Evolutionary conservation across 495 filamentous ascomycete genomes (phyloP).

Genomic region (Talaromyces thailandensis): DNA sequence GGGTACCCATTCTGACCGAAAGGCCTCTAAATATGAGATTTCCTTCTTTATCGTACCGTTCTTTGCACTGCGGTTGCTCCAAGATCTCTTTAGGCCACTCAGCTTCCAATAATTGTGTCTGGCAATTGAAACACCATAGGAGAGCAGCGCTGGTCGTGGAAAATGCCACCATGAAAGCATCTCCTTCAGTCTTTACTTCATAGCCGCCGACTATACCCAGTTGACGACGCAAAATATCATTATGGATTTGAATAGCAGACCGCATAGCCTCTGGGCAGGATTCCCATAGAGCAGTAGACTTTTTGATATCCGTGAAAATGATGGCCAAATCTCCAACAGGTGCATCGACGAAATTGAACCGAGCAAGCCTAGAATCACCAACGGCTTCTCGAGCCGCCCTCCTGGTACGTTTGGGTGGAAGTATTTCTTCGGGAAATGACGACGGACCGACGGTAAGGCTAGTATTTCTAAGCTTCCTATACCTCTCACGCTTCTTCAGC

Average conservation of each 20-base stretch:
- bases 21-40: conserved; percentile 86
- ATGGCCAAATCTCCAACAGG: conserved; percentile 84
- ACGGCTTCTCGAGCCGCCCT: conserved; percentile 53
- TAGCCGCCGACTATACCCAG: conserved; percentile 91
- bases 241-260: conserved; percentile 90
- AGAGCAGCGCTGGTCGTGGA: conserved; percentile 88
- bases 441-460: conserved; percentile 74
- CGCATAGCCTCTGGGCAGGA: conserved; percentile 90
- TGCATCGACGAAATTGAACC: conserved; percentile 86
- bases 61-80: conserved; percentile 73
- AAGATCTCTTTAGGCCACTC: conserved; percentile 92
- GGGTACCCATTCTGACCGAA: conserved; percentile 94
- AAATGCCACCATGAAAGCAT: conserved; percentile 99
- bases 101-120: conserved; percentile 75
- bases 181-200: conserved; percentile 98
- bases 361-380: conserved; percentile 69
- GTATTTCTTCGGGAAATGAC: conserved; percentile 58
- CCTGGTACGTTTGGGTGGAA: conserved; percentile 55
- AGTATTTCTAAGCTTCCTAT: conserved; percentile 54
- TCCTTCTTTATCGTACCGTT: conserved; percentile 72
- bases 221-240: conserved; percentile 88
- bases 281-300: conserved; percentile 96
- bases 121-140: conserved; percentile 92
- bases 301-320: conserved; percentile 99
- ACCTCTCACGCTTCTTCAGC: conserved; percentile 70